phyloP scores from a whole-genome alignment of 352 stramenopile species.

The Phytophthora sansomeana region DNA sequence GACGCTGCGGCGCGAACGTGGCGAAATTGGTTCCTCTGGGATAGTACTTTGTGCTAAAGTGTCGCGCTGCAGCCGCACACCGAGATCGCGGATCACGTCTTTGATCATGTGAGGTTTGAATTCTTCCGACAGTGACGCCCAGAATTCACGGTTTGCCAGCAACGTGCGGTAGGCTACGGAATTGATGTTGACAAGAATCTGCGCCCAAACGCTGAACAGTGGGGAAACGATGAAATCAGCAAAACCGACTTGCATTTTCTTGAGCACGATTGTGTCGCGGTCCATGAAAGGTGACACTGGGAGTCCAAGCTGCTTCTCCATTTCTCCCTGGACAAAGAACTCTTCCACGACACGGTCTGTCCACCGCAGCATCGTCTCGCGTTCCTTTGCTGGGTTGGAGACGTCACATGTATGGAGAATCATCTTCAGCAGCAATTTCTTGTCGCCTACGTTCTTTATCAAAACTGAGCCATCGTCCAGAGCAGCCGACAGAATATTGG shows the following conservation, averaged over 20 bases:
- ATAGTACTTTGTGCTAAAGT: constrained; percentile 42
- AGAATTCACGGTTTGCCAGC: constrained; percentile 86
- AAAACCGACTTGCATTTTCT: constrained; percentile 95
- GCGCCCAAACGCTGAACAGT: constrained; percentile 87
- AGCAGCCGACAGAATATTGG: constrained; percentile 77
- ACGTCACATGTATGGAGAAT: constrained; percentile 95
- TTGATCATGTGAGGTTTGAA: constrained; percentile 91
- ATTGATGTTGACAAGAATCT: constrained; percentile 83
- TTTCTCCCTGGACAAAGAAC: constrained; percentile 96
- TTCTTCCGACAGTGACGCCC: constrained; percentile 76
- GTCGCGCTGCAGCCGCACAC: constrained; percentile 43
- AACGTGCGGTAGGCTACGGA: constrained; percentile 69
- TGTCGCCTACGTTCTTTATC: constrained; percentile 88
- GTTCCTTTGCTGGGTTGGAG: constrained; percentile 93
- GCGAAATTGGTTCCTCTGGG: constrained; percentile 40
- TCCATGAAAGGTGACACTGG: constrained; percentile 95
- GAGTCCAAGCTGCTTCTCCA: constrained; percentile 92
- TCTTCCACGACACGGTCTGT: constrained; percentile 94
- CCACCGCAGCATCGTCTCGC: constrained; percentile 91
- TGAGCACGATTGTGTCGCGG: constrained; percentile 90
- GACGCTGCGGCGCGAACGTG: constrained; percentile 51
- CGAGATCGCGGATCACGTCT: constrained; percentile 70
- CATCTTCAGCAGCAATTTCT: constrained; percentile 91
- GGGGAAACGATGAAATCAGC: constrained; percentile 94
- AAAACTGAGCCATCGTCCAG: constrained; percentile 71